phyloP scores from a whole-genome alignment of 805 yeast species.

The Hermanozyma aechmeae region DNA sequence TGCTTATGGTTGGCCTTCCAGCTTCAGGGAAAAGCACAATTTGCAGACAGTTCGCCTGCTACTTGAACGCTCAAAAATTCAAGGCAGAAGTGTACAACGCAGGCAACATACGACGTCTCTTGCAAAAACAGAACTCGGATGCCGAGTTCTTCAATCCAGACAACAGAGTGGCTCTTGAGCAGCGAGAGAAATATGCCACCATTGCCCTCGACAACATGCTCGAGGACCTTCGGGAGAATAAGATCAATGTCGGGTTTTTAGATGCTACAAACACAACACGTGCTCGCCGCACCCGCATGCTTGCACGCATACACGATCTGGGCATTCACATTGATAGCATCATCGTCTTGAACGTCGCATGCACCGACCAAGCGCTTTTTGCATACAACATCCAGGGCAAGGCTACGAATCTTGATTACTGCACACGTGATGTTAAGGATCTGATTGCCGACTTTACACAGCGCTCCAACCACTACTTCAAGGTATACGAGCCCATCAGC shows the following conservation, averaged over 20 bases:
- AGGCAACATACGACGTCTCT: slow-evolving; percentile 40
- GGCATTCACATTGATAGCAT: slow-evolving; percentile 25
- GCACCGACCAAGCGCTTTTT: slow-evolving; percentile 42
- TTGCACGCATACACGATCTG: slow-evolving; percentile 13
- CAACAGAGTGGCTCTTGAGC: slow-evolving; percentile 18
- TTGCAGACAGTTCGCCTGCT: slow-evolving; percentile 21
- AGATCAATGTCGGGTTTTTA: slow-evolving; percentile 27
- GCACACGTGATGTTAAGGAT: slow-evolving; percentile 36
- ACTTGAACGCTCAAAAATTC: too few species aligned
- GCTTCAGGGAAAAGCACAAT: slow-evolving; percentile 34
- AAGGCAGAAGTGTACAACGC: too few species aligned
- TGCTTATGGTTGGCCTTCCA: slow-evolving; percentile 32
- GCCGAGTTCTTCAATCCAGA: slow-evolving; percentile 31
- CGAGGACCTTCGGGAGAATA: slow-evolving; percentile 16
- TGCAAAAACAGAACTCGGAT: slow-evolving; percentile 10
- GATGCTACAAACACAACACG: slow-evolving; percentile 36
- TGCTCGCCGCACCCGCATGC: slow-evolving; percentile 22
- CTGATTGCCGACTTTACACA: slow-evolving; percentile 54
- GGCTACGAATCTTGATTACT: slow-evolving; percentile 54
- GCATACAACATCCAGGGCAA: slow-evolving; percentile 57
- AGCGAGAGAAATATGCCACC: slow-evolving; percentile 27
- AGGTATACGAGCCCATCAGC: slow-evolving; percentile 12
- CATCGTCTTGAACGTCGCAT: slow-evolving; percentile 50
- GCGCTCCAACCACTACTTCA: slow-evolving; percentile 43
- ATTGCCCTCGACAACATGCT: slow-evolving; percentile 23